These are phyloP conservation scores for Pyrus communis DNA, from an alignment of 306 rosid species.

Conservation along the genomic window DNA sequence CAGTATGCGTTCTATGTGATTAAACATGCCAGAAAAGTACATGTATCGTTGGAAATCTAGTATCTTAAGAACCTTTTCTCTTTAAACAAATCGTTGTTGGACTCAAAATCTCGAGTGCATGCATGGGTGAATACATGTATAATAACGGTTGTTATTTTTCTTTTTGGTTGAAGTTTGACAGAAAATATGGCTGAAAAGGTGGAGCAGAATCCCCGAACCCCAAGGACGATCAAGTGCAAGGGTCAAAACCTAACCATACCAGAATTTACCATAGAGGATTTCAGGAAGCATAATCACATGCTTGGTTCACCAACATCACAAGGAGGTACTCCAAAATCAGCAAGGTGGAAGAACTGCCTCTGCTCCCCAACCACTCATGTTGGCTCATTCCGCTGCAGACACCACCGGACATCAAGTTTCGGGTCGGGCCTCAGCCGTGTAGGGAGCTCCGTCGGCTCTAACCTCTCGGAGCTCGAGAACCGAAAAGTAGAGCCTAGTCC, in stretches of 20 bases:
- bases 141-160: neutral
- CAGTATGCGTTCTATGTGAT: neutral
- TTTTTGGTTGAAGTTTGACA: neutral
- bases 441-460: slow-evolving; percentile 48
- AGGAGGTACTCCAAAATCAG: slow-evolving; percentile 14
- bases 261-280: slow-evolving; percentile 21
- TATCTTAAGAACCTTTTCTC: neutral
- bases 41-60: neutral
- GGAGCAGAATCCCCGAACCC: slow-evolving; percentile 23
- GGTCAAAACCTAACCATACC: slow-evolving; percentile 20
- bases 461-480: slow-evolving; percentile 31
- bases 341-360: slow-evolving; percentile 44
- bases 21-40: neutral
- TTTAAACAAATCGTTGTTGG: neutral
- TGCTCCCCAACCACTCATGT: slow-evolving; percentile 84
- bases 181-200: slow-evolving; percentile 29
- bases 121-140: neutral
- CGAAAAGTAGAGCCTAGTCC: slow-evolving; percentile 7
- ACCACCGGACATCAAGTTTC: slow-evolving; percentile 26
- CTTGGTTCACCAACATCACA: slow-evolving; percentile 34
- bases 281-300: slow-evolving; percentile 30
- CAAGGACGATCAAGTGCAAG: slow-evolving; percentile 6
- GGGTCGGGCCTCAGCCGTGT: slow-evolving; percentile 13
- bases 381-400: slow-evolving; percentile 76
- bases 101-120: too few relatives aligned